Evolutionary conservation across 2,329 filamentous ascomycete genomes (phyloP), one percentile per base, ranked within the genome.

Genomic region (Whalleya microplaca): DNA sequence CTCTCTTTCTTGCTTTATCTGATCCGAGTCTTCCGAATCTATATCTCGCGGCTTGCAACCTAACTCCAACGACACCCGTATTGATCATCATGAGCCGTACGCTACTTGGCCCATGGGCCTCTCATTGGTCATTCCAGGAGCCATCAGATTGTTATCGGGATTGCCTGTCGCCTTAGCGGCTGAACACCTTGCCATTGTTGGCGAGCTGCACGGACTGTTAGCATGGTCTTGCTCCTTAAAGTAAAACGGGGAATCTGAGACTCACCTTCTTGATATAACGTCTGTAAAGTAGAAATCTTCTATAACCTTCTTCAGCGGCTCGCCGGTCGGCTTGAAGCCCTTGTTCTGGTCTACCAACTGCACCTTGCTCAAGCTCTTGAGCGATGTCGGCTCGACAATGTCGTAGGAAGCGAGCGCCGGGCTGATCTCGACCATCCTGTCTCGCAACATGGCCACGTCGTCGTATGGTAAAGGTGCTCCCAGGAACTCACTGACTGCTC

Each of bases 231-330:
- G 32, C 8, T 6, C 32, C 32, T 37, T 5, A 5, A 29, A 8
- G 32, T 37, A 14, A 3, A 60, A 41, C 43, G 45, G 8, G 48
- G 16, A 42, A n/a, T 9, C 9, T 27, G 44, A 71, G 61, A 80
- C 86, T 75, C 80, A 95, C 92, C 92, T 97, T 84, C 95, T 88
- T 41, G 93, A 96, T 75, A 99, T 97, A 56, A 89, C 87, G 77
- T 99, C 94, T 75, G 95, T 99, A 78, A 98, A 96, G 80, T 93
- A 99, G 76, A 99, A 99, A 81, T 99, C 91, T 69, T 96, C 88
- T 67, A 99, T 91, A 55, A 90, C 86, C 77, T 90, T 91, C 81
- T 87, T 91, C 69, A 99, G 82, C 27, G 90, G 85, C 67, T 82
- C 77, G n/a, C 86, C 87, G 41, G 80, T 88, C n/a, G 83, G 70